Percentiles rank a stretch among this genome's conserved stretches.
Conservation (phyloP, 176 grass and related monocot species). For the Aegilops umbellulata region DNA sequence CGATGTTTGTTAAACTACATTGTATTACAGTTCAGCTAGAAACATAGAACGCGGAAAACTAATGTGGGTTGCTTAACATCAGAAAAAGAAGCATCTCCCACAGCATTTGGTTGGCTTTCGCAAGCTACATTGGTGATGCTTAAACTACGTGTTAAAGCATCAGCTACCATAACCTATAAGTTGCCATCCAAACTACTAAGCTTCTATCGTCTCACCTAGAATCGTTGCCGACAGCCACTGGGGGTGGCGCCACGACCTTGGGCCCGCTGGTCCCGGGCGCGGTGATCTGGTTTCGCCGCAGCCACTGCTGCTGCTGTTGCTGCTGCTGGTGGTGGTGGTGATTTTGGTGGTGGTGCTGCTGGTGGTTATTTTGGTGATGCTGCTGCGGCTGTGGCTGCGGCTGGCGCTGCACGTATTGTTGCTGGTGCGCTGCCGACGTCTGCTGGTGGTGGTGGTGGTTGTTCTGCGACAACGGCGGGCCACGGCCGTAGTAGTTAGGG, state of each 20-base stretch:
- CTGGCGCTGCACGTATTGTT: constrained; percentile 55
- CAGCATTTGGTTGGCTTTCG: constrained; percentile 23
- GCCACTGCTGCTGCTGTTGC: constrained; percentile 52
- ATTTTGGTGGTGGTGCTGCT: not conserved
- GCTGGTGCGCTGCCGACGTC: constrained; percentile 34
- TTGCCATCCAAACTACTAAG: not conserved
- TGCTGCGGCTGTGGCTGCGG: constrained; percentile 31
- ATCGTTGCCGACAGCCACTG: constrained; percentile 28
- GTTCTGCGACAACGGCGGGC: constrained; percentile 32
- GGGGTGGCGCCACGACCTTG: constrained; percentile 39
- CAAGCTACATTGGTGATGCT: not conserved
- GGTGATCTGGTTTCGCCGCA: constrained; percentile 61
- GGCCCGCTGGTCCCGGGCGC: constrained; percentile 30
- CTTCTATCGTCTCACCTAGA: constrained; percentile 49
- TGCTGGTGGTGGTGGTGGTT: constrained; percentile 56
- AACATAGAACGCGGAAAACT: constrained; percentile 10
- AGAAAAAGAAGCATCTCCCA: not conserved
- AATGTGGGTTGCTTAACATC: not conserved
- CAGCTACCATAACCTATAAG: not conserved
- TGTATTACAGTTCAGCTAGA: not conserved
- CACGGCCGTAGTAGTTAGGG: constrained; percentile 49
- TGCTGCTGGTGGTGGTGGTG: constrained; percentile 24
- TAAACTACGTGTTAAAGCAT: constrained; percentile 6
- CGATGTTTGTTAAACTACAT: not conserved
- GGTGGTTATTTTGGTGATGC: constrained; percentile 3